Evolutionary conservation across 2,329 filamentous ascomycete species (phyloP), one percentile per base, ranked within the genome.

Genomic region (Thelonectria blattea): DNA sequence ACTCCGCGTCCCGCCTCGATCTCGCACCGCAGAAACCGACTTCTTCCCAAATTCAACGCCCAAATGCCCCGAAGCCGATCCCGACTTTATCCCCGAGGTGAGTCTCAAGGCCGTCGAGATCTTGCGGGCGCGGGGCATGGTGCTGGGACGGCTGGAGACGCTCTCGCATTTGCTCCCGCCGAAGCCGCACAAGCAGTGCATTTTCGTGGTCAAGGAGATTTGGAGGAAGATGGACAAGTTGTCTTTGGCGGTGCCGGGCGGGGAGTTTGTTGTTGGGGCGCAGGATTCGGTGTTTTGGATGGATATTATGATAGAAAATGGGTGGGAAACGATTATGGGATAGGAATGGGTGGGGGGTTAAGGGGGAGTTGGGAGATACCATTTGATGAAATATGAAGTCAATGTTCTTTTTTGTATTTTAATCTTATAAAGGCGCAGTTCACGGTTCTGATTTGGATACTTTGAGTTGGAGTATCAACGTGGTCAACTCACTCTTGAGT

Each of bases 261-360:
- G n/a, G 17, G 34, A 52, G 4, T 45, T 18, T 17, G 30, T 41
- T 1, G 49, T 49, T 5, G 48, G 48, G 1, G 51, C 37, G 10
- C 47, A 56, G 12, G 62, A 64, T 18, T 43, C 46, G 3, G 51
- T 62, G 8, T 64, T 58, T 46, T 64, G 62, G 62, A 64, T 64
- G 56, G 55, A 64, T 42, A 51, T 64, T 15, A 61, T 64, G 56
- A 64, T 64, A 37, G 59, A 64, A 51, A 62, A 64, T 32, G 56
- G 62, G 1, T 64, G 62, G 62, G 62, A 64, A 48, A 64, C 58
- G 2, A 62, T 57, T 2, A 61, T 64, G 62, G 62, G 54, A 45
- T 62, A 58, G 45, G 8, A 17, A 24, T 15, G 17, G 3, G 3
- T 27, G 14, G 10, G 18, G 22, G 14, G 9, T 11, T 24, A 8